Base-by-base conservation (phyloP, 495 filamentous ascomycete species). In the Podospora appendiculata region DNA sequence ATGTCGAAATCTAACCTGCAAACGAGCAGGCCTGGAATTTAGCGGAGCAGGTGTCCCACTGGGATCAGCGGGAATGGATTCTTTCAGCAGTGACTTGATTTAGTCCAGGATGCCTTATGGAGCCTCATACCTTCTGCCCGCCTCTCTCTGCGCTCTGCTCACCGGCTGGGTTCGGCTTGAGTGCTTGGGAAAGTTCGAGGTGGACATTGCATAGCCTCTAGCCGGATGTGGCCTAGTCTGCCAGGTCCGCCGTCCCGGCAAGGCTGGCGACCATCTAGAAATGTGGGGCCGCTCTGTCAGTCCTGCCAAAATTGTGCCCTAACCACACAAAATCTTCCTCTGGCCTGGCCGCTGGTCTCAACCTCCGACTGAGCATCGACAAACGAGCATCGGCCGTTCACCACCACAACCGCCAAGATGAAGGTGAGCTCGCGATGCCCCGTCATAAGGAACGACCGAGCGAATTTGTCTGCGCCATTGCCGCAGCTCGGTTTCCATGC, bases 311-410 rank as follows among this genome's bases (percentile, higher is more conserved):
- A 55, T 56, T 60, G 47, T 64, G 63, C 63, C 65, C 65, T 66
- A 66, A 68, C 47, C 64, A 67, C 64, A 67, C 64, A 67, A 67
- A 67, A 67, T 58, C 60, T 67, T 59, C 63, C 18, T 47, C 41
- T 59, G 42, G 51, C 55, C 58, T 65, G 63, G 54, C 55, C 51
- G 19, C 42, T 41, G 58, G 56, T 53, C 50, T 53, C 57, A 56
- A 59, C 35, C 41, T 25, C 25, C 25, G 25, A 25, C 25, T 25
- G 25, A 44, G 41, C 59, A 67, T 53, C 59, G 50, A 48, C 61
- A 57, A 61, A 52, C 25, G 25, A 25, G 25, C 25, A 25, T 57
- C 59, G 57, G 57, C 55, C 57, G 63, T 66, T 65, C 62, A 60
- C 58, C 58, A 64, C 51, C 13, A 38, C 36, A 32, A 62, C 60